Percentiles rank a stretch among this genome's conserved stretches.
phyloP scores from a whole-genome alignment of 495 filamentous ascomycete genomes.

The Hypomontagnella submonticulosa region DNA sequence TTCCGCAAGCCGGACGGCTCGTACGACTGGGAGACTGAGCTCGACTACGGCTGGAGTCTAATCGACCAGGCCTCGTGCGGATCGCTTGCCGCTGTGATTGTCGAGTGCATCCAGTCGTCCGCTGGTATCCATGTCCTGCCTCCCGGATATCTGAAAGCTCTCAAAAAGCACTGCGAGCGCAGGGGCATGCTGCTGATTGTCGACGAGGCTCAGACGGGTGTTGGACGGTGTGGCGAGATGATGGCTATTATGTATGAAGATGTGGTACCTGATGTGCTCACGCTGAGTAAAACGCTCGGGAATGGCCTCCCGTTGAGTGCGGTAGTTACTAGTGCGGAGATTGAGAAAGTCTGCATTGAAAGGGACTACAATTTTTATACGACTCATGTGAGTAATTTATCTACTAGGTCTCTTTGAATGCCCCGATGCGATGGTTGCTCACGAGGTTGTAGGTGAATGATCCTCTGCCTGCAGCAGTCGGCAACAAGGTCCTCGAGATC shows the following conservation, averaged over 20 bases:
- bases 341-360: conserved; percentile 54
- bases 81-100: conserved; percentile 65
- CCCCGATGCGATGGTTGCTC: background rate
- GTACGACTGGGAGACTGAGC: conserved; percentile 67
- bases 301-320: conserved; percentile 64
- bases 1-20: conserved; percentile 62
- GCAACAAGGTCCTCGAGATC: conserved; percentile 66
- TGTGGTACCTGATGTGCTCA: conserved; percentile 64
- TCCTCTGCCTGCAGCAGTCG: conserved; percentile 64
- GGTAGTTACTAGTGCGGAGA: conserved; percentile 61
- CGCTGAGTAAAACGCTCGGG: conserved; percentile 65
- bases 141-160: conserved; percentile 57
- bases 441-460: conserved; percentile 57
- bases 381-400: conserved; percentile 33
- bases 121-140: conserved; percentile 63
- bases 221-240: conserved; percentile 63
- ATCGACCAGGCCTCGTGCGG: conserved; percentile 64
- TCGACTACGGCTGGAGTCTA: conserved; percentile 64
- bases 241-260: conserved; percentile 62
- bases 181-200: conserved; percentile 65
- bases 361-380: conserved; percentile 55
- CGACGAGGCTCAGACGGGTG: conserved; percentile 66
- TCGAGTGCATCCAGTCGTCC: conserved; percentile 65
- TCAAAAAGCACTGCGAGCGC: conserved; percentile 60
- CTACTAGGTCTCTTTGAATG: conserved; percentile 11